Conservation (phyloP, 2,329 filamentous ascomycete genomes). For the Colletotrichum lindemuthianum region DNA sequence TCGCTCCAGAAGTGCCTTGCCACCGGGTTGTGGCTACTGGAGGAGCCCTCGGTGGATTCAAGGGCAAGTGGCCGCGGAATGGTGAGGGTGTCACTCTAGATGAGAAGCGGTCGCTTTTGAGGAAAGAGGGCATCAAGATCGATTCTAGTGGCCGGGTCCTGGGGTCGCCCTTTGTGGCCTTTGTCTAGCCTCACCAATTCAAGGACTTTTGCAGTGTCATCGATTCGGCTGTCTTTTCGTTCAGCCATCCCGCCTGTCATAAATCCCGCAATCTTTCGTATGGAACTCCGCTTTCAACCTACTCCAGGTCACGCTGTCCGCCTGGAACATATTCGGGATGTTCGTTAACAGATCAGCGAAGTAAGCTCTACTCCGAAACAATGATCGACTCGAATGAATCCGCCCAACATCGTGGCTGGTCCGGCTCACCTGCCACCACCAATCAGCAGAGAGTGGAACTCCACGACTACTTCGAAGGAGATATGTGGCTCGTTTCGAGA, state of each 20-base stretch:
- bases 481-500: background rate
- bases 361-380: no score
- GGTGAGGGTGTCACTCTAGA: conserved; percentile 69
- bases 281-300: no score
- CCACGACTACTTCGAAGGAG: background rate
- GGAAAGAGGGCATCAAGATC: conserved; percentile 72
- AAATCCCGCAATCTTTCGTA: no score
- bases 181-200: conserved; percentile 40
- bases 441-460: background rate
- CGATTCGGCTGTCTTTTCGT: background rate
- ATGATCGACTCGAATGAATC: no score
- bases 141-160: conserved; percentile 68
- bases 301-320: no score
- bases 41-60: conserved; percentile 83
- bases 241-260: background rate
- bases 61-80: conserved; percentile 90
- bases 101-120: conserved; percentile 71
- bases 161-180: conserved; percentile 63
- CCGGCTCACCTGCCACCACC: background rate
- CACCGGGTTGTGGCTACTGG: conserved; percentile 82
- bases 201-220: background rate
- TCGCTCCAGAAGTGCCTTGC: conserved; percentile 83
- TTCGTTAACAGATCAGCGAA: no score
- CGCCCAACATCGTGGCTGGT: no score
- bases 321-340: background rate